A percentile compares a stretch with the other conserved stretches of the same genome.
phyloP scores from a whole-genome alignment of 768 basidiomycete species.

The Xerocomus potaroensis region DNA sequence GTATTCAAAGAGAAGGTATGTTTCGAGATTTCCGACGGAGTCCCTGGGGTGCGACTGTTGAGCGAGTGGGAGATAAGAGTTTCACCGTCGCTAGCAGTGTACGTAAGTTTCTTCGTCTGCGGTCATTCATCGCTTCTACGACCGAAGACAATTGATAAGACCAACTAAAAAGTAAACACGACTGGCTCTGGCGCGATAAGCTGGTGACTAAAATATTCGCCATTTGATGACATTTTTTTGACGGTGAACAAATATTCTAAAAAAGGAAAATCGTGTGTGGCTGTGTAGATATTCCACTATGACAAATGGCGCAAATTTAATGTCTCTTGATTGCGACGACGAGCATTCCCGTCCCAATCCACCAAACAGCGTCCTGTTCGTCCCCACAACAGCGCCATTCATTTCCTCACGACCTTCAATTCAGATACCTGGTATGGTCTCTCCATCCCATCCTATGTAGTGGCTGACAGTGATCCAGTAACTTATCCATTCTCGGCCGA shows the following conservation, averaged over 20 bases:
- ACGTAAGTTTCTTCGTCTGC: not conserved
- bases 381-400: constrained; percentile 8
- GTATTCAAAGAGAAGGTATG: not conserved
- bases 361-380: not conserved
- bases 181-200: too few relatives aligned
- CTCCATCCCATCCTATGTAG: not conserved
- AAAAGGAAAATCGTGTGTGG: constrained; percentile 22
- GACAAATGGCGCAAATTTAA: constrained; percentile 24
- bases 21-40: constrained; percentile 3
- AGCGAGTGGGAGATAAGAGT: not conserved
- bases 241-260: not conserved
- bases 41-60: not conserved
- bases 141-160: not conserved
- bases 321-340: constrained; percentile 14
- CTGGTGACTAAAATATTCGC: not conserved
- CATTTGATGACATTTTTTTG: not conserved
- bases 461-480: constrained; percentile 19
- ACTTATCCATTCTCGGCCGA: constrained; percentile 9
- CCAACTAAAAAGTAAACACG: not conserved
- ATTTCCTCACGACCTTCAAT: constrained; percentile 14
- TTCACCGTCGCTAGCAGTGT: not conserved
- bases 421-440: constrained; percentile 4
- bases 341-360: constrained; percentile 5
- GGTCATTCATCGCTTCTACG: not conserved
- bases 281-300: constrained; percentile 21